Evolutionary conservation across 805 yeast genomes (phyloP).

Genomic region (Metschnikowia henanensis): DNA sequence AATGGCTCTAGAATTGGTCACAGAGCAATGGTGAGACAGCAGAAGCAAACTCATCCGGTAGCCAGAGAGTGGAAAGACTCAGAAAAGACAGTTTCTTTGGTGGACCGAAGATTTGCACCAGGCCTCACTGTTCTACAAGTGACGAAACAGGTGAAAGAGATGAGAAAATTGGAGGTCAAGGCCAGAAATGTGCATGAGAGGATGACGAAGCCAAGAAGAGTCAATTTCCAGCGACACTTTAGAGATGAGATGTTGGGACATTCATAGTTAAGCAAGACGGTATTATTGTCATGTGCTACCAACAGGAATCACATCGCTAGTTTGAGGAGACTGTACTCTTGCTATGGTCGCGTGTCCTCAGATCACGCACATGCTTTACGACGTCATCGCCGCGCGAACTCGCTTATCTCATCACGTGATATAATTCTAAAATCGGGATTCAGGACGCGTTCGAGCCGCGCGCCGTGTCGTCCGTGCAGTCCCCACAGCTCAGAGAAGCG

Average conservation of each 20-base stretch:
- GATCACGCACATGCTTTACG: no score
- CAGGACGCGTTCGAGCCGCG: conserved; percentile 7
- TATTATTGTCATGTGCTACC: no score
- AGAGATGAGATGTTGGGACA: conserved; percentile 66
- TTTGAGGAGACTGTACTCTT: no score
- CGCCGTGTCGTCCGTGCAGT: conserved; percentile 14
- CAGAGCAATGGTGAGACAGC: conserved; percentile 68
- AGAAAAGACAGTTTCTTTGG: conserved; percentile 72
- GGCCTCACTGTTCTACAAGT: conserved; percentile 32
- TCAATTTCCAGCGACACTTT: conserved; percentile 45
- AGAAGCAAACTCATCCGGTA: conserved; percentile 54
- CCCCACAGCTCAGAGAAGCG: conserved; percentile 10
- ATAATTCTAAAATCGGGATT: not conserved
- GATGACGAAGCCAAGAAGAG: conserved; percentile 24
- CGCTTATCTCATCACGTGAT: conserved; percentile 8
- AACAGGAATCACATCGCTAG: not conserved
- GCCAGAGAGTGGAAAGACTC: conserved; percentile 53
- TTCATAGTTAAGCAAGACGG: not conserved
- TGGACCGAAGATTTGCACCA: conserved; percentile 55
- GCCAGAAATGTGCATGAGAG: conserved; percentile 27
- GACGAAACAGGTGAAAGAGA: conserved; percentile 34
- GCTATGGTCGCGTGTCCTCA: no score
- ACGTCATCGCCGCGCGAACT: no score
- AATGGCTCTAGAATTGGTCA: conserved; percentile 82
- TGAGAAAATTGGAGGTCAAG: conserved; percentile 23